A percentile compares a stretch with the other conserved stretches of the same genome.
Evolutionary conservation across 208 protist species (phyloP).

Genomic region (Trypanosoma grayi): DNA sequence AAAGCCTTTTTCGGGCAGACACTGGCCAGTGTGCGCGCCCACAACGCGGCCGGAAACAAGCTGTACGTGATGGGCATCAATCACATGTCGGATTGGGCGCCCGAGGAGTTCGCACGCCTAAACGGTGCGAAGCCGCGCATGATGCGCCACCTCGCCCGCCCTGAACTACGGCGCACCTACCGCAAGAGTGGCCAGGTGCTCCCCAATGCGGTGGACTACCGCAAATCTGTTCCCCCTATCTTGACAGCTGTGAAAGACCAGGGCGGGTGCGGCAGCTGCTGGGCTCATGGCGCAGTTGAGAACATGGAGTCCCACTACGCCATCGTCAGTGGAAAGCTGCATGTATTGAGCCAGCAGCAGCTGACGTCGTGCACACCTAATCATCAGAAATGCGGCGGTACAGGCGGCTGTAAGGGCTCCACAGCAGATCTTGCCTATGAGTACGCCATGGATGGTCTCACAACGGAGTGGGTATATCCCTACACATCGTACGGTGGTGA

Average conservation of each 20-base stretch:
- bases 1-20: slow-evolving; percentile 31
- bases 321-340: slow-evolving; percentile 50
- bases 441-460: slow-evolving; percentile 57
- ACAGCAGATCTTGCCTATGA: slow-evolving; percentile 68
- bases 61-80: slow-evolving; percentile 38
- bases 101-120: slow-evolving; percentile 35
- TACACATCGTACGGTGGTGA: slow-evolving; percentile 68
- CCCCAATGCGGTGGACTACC: slow-evolving; percentile 48
- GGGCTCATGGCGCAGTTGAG: slow-evolving; percentile 55
- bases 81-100: slow-evolving; percentile 47
- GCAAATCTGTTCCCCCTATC: slow-evolving; percentile 30
- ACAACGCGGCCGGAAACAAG: slow-evolving; percentile 23
- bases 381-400: slow-evolving; percentile 51
- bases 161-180: not conserved
- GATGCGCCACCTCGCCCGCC: slow-evolving; percentile 14
- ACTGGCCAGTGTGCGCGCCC: slow-evolving; percentile 25
- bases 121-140: slow-evolving; percentile 28
- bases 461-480: slow-evolving; percentile 68
- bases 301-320: slow-evolving; percentile 72
- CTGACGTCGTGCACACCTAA: slow-evolving; percentile 88
- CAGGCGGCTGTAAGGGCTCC: slow-evolving; percentile 76
- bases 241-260: slow-evolving; percentile 76
- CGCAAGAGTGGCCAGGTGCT: slow-evolving; percentile 8
- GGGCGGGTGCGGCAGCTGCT: slow-evolving; percentile 79
- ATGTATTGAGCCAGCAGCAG: slow-evolving; percentile 88